These are phyloP conservation scores for Raphidocelis subcapitata DNA, from an alignment of 139 green algal genomes.

Conservation along the genomic window DNA sequence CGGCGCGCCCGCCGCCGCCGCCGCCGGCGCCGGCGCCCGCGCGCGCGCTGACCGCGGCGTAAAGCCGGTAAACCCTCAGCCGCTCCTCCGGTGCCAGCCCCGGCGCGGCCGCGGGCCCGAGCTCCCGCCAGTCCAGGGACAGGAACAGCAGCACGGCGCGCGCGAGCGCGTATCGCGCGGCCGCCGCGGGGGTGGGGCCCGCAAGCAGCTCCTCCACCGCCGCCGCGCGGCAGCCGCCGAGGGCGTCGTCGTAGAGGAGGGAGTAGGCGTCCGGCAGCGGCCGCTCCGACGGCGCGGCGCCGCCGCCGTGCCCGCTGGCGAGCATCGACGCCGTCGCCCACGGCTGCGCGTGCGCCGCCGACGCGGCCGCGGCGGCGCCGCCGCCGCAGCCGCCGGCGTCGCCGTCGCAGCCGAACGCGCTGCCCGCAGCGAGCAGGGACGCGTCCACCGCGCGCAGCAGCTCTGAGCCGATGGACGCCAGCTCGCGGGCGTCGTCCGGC, in stretches of 20 bases:
- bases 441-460: constrained; percentile 29
- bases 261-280: constrained; percentile 8
- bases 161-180: constrained; percentile 38
- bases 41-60: constrained; percentile 41
- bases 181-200: constrained; percentile 15
- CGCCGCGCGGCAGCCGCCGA: constrained; percentile 19
- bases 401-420: neutral
- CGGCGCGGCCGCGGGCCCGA: constrained; percentile 12
- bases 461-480: neutral
- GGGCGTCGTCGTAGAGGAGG: constrained; percentile 11
- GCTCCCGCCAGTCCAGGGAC: constrained; percentile 18
- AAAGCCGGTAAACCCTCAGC: constrained; percentile 29
- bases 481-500: neutral
- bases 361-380: neutral
- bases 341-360: constrained; percentile 4
- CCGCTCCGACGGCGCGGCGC: constrained; percentile 1
- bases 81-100: constrained; percentile 10
- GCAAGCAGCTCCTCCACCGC: constrained; percentile 69
- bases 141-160: constrained; percentile 51
- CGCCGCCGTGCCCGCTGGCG: neutral
- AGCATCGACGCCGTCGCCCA: constrained; percentile 3
- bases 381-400: neutral
- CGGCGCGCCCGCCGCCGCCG: neutral
- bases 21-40: constrained; percentile 17
- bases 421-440: constrained; percentile 7